Base-by-base conservation (phyloP, 495 filamentous ascomycete genomes). In the Penicillium odoratum region DNA sequence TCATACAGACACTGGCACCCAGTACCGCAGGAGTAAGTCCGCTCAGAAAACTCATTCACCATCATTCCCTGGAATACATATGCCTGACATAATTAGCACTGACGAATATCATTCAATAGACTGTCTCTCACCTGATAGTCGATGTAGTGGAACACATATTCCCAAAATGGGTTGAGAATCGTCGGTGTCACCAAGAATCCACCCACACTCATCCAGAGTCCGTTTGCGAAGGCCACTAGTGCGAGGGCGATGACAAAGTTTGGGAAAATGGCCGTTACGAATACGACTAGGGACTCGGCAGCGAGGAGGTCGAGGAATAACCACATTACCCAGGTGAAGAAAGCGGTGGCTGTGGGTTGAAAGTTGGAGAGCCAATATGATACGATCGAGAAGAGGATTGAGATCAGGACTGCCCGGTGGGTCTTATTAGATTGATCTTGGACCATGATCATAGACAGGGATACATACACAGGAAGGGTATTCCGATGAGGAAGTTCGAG, bases 31-130 rank as follows among this genome's bases (percentile, higher is more conserved):
- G 66, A 66, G 65, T 88, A 94, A 9, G 60, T 79, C 1, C 89
- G 70, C 13, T 83, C 38, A 0, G 68, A 71, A 65, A 94, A 92
- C 71, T 94, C 89, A 66, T 93, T 93, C 21, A 93, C 83, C 89
- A 94, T 91, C 90, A 94, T 92, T 16, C 90, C 90, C 59, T 91
- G 87, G 77, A 94, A 93, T 31, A 93, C 90, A 61, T 91, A 93
- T 18, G 83, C 78, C 73, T 77, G 44, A 47, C 4, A 31, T 1
- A 55, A 44, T 48, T 38, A 55, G 36, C 42, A 47, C 42, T 46
- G 48, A 31, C 10, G 18, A 18, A 5, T 26, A 49, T 51, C 16
- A 43, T n/a, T 55, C 52, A 47, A 21, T 46, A 33, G 21, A 36
- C 10, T 18, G 10, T 9, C 45, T 26, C 62, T 53, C 62, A 75